Conservation (phyloP, 257 asterid species). For the Knoxia roxburghii region DNA sequence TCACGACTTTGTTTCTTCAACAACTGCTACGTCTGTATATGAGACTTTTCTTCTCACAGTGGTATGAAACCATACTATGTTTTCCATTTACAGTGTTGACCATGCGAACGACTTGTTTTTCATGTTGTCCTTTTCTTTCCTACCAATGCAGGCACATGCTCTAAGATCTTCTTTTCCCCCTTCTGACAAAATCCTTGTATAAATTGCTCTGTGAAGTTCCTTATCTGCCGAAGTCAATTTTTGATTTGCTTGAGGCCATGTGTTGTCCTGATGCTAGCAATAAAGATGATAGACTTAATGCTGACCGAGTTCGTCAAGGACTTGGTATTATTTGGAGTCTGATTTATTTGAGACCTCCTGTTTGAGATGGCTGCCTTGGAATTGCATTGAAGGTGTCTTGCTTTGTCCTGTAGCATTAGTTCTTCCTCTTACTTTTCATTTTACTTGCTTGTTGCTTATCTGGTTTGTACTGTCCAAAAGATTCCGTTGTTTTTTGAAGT, state of each 20-base stretch:
- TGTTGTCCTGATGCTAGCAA: conserved; percentile 72
- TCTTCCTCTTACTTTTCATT: background rate
- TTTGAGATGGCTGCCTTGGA: conserved; percentile 77
- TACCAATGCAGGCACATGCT: conserved; percentile 75
- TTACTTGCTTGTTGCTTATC: background rate
- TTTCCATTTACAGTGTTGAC: conserved; percentile 18
- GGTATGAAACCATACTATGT: conserved; percentile 39
- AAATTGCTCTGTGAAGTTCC: conserved; percentile 94
- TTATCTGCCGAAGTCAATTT: conserved; percentile 68
- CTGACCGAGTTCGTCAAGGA: conserved; percentile 98
- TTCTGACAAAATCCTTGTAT: conserved; percentile 90
- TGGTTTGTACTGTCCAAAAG: background rate
- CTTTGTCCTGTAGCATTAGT: background rate
- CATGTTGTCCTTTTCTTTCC: conserved; percentile 16
- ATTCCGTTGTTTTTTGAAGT: background rate
- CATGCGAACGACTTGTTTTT: conserved; percentile 20
- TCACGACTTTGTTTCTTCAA: conserved; percentile 78
- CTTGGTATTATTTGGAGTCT: conserved; percentile 90
- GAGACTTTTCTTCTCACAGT: conserved; percentile 86
- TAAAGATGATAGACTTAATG: conserved; percentile 61
- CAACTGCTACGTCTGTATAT: conserved; percentile 81
- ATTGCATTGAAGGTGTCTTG: conserved; percentile 78
- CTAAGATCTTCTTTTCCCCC: conserved; percentile 88
- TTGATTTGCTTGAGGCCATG: conserved; percentile 68
- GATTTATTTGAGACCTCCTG: conserved; percentile 84